These are phyloP conservation scores for Drechslerella dactyloides DNA, from an alignment of 2,329 filamentous ascomycete genomes.

Conservation along the genomic window DNA sequence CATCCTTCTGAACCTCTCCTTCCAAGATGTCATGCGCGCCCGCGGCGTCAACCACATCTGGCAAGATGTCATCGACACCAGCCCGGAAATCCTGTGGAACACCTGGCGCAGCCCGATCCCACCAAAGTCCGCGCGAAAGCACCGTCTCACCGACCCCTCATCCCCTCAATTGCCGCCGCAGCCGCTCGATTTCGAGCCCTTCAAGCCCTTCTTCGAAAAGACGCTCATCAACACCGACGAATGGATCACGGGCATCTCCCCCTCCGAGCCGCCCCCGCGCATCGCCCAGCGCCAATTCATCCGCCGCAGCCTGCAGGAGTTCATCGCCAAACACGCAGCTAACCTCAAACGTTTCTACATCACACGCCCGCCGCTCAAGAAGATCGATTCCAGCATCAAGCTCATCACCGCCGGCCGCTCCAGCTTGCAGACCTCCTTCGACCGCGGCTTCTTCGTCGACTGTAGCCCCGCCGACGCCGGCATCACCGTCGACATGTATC, in stretches of 20 bases:
- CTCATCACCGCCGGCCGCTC: conserved; percentile 33
- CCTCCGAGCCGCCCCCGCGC: conserved; percentile 14
- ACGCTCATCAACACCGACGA: conserved; percentile 44
- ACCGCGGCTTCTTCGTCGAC: conserved; percentile 27
- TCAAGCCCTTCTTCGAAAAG: conserved; percentile 44
- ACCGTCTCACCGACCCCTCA: conserved; percentile 4
- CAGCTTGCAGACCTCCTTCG: conserved; percentile 33
- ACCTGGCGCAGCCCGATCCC: conserved; percentile 44
- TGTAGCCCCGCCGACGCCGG: conserved; percentile 11
- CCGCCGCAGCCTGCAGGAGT: conserved; percentile 27
- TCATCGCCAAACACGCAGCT: conserved; percentile 25
- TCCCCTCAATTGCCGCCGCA: not conserved
- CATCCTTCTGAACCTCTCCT: conserved; percentile 32
- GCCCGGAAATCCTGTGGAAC: conserved; percentile 38
- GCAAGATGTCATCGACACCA: conserved; percentile 28
- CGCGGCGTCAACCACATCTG: conserved; percentile 22
- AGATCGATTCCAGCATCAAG: conserved; percentile 39
- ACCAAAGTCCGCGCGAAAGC: conserved; percentile 17
- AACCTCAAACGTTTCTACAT: conserved; percentile 32
- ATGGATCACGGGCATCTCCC: conserved; percentile 33
- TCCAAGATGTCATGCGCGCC: conserved; percentile 32
- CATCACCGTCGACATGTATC: conserved; percentile 33
- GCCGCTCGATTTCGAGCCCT: conserved; percentile 32
- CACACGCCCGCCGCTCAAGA: conserved; percentile 43
- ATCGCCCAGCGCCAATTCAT: conserved; percentile 36